Percentiles rank a stretch among this genome's conserved stretches.
Evolutionary conservation across 2,329 filamentous ascomycete genomes (phyloP).

Genomic region (Gnomoniopsis smithogilvyi): DNA sequence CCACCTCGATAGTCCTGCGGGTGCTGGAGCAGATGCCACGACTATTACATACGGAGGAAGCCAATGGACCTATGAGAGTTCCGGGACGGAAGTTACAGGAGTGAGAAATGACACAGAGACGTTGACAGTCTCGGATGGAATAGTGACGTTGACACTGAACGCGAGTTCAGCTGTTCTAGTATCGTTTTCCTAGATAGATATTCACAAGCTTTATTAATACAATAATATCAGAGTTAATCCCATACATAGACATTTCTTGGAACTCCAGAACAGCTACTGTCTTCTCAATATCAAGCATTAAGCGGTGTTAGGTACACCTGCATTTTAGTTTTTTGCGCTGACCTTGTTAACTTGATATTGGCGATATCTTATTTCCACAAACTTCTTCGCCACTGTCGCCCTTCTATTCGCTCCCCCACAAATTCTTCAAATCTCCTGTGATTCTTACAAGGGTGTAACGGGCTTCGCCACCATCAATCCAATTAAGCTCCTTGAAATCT

Average conservation of each 20-base stretch:
- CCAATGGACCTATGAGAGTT: slow-evolving; percentile 32
- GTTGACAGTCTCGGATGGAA: slow-evolving; percentile 23
- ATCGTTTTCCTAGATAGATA: background rate
- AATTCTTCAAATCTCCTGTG: too few species aligned
- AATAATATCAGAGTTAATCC: too few species aligned
- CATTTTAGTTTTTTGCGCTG: too few species aligned
- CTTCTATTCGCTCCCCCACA: too few species aligned
- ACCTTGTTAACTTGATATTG: too few species aligned
- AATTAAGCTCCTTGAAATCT: background rate
- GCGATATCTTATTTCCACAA: too few species aligned
- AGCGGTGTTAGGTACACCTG: too few species aligned
- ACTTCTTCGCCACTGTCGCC: too few species aligned
- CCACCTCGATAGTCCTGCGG: slow-evolving; percentile 28
- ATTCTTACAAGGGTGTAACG: background rate
- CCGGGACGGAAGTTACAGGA: slow-evolving; percentile 28
- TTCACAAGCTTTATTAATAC: too few species aligned
- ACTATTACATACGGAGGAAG: slow-evolving; percentile 33
- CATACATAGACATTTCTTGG: too few species aligned
- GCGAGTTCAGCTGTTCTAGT: slow-evolving; percentile 28
- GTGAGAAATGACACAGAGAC: slow-evolving; percentile 27
- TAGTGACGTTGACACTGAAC: slow-evolving; percentile 22
- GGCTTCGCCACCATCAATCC: background rate
- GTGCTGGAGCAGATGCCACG: slow-evolving; percentile 28
- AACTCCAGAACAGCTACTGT: too few species aligned
- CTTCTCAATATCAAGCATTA: too few species aligned